Evolutionary conservation across 257 asterid species (phyloP), one percentile per base, ranked within the genome.

Genomic region (Handroanthus guayacan): DNA sequence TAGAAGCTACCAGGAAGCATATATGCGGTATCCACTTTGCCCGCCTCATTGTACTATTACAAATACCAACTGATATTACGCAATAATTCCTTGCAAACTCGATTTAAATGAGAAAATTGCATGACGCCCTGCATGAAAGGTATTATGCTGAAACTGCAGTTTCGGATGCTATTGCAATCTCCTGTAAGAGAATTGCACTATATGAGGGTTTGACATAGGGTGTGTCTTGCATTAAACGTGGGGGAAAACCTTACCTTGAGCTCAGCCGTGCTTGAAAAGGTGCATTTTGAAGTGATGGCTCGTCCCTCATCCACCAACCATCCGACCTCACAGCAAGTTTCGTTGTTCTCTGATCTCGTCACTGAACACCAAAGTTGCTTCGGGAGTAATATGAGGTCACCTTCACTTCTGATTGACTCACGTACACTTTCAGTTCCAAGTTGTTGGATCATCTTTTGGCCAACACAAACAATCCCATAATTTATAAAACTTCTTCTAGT

Each of bases 311-410:
- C 93, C 71, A 90, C 56, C 82, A 94, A 63, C 98, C 99, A 92
- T 25, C 99, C 97, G 6, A 85, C 97, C 70, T 92, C 95, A 67
- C 91, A 87, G 62, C 62, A 82, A 75, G 87, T 85, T 81, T 69
- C 88, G 0, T 76, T 77, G 20, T 69, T 78, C 20, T 71, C 83
- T 5, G 56, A 55, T 43, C 16, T 78, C 73, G 75, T 81, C 60
- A 85, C 54, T 2, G 92, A 92, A 79, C 91, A 92, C 97, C 98
- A 94, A 13, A 94, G 85, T 56, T 89, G 88, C 84, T 84, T 94
- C 4, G 99, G 99, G 41, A 94, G 93, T 55, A 90, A 69, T 75
- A 88, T 75, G 54, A 90, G 87, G 75, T 72, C 74, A 18, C 48
- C 43, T 6, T 76, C 87, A 14, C 86, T 86, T 87, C 96, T 88